These are phyloP conservation scores for Neurospora sp. DNA, from an alignment of 495 filamentous ascomycete species.

Conservation along the genomic window DNA sequence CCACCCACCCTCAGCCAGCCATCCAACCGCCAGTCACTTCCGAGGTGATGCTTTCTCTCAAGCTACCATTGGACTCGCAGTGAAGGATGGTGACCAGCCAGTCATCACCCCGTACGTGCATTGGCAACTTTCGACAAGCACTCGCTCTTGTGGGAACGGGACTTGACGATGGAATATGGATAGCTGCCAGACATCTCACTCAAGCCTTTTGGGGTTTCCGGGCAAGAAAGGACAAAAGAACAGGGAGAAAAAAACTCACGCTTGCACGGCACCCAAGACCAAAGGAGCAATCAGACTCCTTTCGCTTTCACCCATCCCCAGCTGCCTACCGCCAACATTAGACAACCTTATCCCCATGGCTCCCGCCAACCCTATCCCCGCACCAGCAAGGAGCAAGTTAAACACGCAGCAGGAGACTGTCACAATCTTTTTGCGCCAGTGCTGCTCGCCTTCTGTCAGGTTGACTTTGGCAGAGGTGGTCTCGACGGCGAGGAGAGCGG, in stretches of 20 bases:
- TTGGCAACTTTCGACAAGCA: background rate
- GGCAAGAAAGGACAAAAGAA: background rate
- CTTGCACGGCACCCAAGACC: conserved; percentile 13
- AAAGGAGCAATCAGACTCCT: conserved; percentile 16
- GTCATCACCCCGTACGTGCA: background rate
- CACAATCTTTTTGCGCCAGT: conserved; percentile 20
- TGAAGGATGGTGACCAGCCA: background rate
- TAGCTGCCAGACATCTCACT: background rate
- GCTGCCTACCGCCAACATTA: background rate
- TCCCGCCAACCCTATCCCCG: conserved; percentile 13
- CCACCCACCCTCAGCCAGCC: background rate
- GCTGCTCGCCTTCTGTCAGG: conserved; percentile 22
- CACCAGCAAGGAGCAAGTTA: conserved; percentile 18
- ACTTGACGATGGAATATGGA: background rate
- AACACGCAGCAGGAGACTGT: conserved; percentile 18
- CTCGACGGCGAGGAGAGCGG: conserved; percentile 13
- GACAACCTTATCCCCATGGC: conserved; percentile 11
- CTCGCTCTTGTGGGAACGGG: background rate
- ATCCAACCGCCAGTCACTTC: background rate
- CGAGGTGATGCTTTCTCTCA: background rate
- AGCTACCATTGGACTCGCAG: background rate
- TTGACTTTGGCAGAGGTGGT: conserved; percentile 4
- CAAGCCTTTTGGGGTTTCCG: background rate
- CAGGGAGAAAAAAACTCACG: conserved; percentile 6
- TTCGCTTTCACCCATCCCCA: background rate